Base-by-base conservation (phyloP, 2,329 filamentous ascomycete species). In the Scleromitrula shiraiana region DNA sequence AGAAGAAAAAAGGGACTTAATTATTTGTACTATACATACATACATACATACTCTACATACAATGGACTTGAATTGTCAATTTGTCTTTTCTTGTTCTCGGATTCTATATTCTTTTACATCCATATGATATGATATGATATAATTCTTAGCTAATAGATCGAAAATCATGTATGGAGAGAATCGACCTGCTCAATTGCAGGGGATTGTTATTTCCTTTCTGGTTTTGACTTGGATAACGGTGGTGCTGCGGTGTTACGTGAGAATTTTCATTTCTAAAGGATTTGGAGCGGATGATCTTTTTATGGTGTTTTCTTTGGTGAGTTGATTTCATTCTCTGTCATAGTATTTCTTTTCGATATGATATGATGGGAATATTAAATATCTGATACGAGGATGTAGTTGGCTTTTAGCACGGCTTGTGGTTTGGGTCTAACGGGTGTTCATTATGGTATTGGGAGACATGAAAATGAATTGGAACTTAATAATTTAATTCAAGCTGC, bases 261-360 rank as follows among this genome's bases (percentile, higher is more conserved):
- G 45, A 22, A 26, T 22, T 10, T 14, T 26, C 5, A 2, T 47
- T 14, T 24, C 36, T 7, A 41, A 19, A 22, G 41, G 22, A 9
- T 41, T 47, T 27, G 45, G 45, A 15, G 23, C 7, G 7, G 45
- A 47, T 36, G 45, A 47, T 41, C 23, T 35, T 41, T 47, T 39
- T 23, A 33, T 41, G 7, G 0, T 47, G 10, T 3, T 47, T 10
- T 12, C 37, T 2, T 10, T 47, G 22, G 45, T 47, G 29, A 26
- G 45, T 47, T 14, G 4, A 20, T 27, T 27, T 7, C 12, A 7
- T 19, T 6, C 19, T n/a, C 20, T 20, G 14, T 20, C 20, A 36
- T 24, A 6, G 7, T n/a, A 12, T 33, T 8, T 2, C 6, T 24
- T 17, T 17, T 19, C 12, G 5, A n/a, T 37, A 47, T 15, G 29